These are phyloP conservation scores for Syncephalastrum sp. DNA, from an alignment of 371 early-diverging fungal genomes.

Conservation along the genomic window DNA sequence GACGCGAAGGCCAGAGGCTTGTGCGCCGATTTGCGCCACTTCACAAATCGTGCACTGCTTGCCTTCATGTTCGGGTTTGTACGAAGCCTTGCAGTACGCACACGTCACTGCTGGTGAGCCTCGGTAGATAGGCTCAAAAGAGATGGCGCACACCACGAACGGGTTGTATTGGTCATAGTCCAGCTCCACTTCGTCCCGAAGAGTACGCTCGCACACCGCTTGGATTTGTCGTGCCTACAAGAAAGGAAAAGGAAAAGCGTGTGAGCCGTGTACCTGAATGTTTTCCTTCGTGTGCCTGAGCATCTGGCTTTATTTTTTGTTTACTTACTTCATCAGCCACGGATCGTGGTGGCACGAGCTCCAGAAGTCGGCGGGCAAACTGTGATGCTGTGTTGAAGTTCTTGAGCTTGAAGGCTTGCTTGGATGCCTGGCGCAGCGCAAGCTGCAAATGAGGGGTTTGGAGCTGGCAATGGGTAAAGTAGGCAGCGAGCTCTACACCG, in stretches of 20 bases:
- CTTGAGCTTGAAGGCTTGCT: slow-evolving; percentile 73
- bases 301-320: background rate
- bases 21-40: slow-evolving; percentile 64
- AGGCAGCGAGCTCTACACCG: slow-evolving; percentile 87
- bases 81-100: slow-evolving; percentile 87
- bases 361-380: slow-evolving; percentile 87
- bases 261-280: too few relatives aligned
- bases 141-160: slow-evolving; percentile 79
- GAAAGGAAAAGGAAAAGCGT: slow-evolving; percentile 1
- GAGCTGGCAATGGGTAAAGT: slow-evolving; percentile 91
- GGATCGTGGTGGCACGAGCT: slow-evolving; percentile 75
- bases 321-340: slow-evolving; percentile 70
- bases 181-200: slow-evolving; percentile 78
- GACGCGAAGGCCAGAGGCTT: slow-evolving; percentile 46
- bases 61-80: slow-evolving; percentile 78
- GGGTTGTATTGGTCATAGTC: slow-evolving; percentile 94
- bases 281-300: background rate
- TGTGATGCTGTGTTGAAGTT: slow-evolving; percentile 79
- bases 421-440: slow-evolving; percentile 82
- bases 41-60: slow-evolving; percentile 85
- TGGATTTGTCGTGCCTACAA: slow-evolving; percentile 79
- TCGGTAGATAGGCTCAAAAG: slow-evolving; percentile 85
- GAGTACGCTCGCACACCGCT: slow-evolving; percentile 72
- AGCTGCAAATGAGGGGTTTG: slow-evolving; percentile 86
- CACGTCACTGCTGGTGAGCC: slow-evolving; percentile 78